Percentiles rank a stretch among this genome's conserved stretches.
Conservation (phyloP, 768 basidiomycete species). For the Hysterangium stoloniferum region DNA sequence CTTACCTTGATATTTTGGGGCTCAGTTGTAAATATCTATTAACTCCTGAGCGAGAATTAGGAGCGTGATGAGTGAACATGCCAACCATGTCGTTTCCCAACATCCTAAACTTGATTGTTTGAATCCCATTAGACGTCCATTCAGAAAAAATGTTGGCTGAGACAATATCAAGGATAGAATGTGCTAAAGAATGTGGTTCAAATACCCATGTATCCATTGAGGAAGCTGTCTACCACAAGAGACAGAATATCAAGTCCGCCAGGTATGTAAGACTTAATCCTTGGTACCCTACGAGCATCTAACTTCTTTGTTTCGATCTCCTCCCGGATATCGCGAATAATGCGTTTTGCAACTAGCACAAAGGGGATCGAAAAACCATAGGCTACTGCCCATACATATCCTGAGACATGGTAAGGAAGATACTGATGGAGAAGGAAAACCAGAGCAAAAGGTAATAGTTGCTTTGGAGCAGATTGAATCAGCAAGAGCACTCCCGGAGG, state of each 20-base stretch:
- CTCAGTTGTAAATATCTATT: slow-evolving; percentile 7
- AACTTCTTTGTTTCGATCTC: neutral
- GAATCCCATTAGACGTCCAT: neutral
- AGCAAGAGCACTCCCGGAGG: neutral
- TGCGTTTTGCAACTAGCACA: neutral
- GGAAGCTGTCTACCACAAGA: slow-evolving; percentile 14
- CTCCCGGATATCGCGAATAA: neutral
- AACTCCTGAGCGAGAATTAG: neutral
- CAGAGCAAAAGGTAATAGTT: neutral
- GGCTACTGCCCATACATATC: neutral
- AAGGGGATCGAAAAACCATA: neutral
- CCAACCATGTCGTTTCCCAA: slow-evolving; percentile 2
- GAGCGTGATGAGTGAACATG: neutral
- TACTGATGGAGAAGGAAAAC: neutral
- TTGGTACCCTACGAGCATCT: neutral
- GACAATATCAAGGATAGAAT: neutral
- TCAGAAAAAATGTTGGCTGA: neutral
- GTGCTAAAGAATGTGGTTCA: neutral
- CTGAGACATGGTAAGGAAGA: neutral
- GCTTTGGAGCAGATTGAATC: neutral
- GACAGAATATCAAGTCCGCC: slow-evolving; percentile 24
- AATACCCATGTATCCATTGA: slow-evolving; percentile 31
- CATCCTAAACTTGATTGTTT: neutral
- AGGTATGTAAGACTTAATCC: neutral
- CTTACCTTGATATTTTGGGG: slow-evolving; percentile 26